A percentile compares a stretch with the other conserved stretches of the same genome.
phyloP scores from a whole-genome alignment of 371 early-diverging fungal genomes.

The Saksenaea oblongispora region DNA sequence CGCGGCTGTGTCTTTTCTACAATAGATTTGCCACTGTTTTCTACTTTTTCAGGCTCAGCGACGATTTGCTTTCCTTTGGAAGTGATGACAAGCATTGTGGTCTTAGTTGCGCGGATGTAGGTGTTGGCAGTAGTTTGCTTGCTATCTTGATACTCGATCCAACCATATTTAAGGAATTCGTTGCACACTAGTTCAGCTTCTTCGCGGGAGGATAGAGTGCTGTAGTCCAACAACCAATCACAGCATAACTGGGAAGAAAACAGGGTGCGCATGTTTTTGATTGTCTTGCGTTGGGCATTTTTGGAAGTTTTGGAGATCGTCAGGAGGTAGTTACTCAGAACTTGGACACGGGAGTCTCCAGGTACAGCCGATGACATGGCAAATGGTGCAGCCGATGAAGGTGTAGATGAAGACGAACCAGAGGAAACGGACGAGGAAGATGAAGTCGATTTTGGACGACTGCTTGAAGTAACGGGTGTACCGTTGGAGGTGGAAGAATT shows the following conservation, averaged over 20 bases:
- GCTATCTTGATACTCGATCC: constrained; percentile 49
- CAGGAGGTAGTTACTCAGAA: constrained; percentile 41
- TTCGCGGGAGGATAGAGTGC: constrained; percentile 58
- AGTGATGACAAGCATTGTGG: constrained; percentile 15
- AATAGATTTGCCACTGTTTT: not conserved
- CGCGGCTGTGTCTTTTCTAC: constrained; percentile 1
- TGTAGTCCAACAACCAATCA: constrained; percentile 65
- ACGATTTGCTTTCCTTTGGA: constrained; percentile 27
- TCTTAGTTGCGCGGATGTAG: constrained; percentile 14
- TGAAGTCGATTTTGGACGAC: not conserved
- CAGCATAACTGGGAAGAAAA: constrained; percentile 46
- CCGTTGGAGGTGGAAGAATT: not conserved
- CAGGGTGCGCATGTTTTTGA: constrained; percentile 30
- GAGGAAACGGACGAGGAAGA: constrained; percentile 9
- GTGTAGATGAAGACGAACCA: constrained; percentile 15
- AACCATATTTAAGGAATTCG: constrained; percentile 55
- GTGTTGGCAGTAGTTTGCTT: constrained; percentile 3
- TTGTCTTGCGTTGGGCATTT: constrained; percentile 13
- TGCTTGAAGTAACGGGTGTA: not conserved
- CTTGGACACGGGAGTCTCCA: constrained; percentile 36
- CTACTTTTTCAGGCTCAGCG: constrained; percentile 4
- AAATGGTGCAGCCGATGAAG: constrained; percentile 5
- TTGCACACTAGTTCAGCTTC: constrained; percentile 60
- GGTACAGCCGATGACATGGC: not conserved
- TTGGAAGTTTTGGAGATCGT: constrained; percentile 24